Evolutionary conservation across 345 rosid species (phyloP).

Genomic region (Sisymbrium altissimum): DNA sequence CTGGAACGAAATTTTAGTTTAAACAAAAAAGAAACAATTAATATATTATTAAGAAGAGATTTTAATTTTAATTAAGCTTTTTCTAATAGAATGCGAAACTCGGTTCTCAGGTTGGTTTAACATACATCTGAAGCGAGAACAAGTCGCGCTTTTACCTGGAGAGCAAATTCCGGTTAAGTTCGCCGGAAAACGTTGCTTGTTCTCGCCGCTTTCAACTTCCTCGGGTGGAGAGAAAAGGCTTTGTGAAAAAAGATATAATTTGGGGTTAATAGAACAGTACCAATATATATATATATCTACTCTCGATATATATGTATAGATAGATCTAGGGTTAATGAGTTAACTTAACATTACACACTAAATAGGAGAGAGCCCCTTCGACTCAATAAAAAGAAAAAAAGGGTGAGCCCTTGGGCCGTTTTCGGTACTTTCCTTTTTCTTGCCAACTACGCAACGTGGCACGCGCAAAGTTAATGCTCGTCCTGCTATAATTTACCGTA

Average conservation of each 20-base stretch:
- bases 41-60: neutral
- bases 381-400: no score
- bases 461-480: slow-evolving; percentile 8
- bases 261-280: neutral
- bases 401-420: neutral
- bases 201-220: slow-evolving; percentile 5
- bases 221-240: neutral
- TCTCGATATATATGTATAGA: no score
- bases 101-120: slow-evolving; percentile 8
- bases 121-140: neutral
- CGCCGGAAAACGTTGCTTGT: slow-evolving; percentile 11
- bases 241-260: neutral
- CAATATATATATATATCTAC: neutral
- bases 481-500: neutral
- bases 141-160: neutral
- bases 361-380: no score
- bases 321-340: neutral
- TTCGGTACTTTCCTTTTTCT: neutral
- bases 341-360: neutral
- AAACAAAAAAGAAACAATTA: neutral
- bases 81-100: neutral
- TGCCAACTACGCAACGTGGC: slow-evolving; percentile 21
- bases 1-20: neutral
- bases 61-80: neutral
- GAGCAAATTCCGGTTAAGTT: neutral